phyloP scores from a whole-genome alignment of 805 yeast genomes.

The Suhomyces pyralidae region DNA sequence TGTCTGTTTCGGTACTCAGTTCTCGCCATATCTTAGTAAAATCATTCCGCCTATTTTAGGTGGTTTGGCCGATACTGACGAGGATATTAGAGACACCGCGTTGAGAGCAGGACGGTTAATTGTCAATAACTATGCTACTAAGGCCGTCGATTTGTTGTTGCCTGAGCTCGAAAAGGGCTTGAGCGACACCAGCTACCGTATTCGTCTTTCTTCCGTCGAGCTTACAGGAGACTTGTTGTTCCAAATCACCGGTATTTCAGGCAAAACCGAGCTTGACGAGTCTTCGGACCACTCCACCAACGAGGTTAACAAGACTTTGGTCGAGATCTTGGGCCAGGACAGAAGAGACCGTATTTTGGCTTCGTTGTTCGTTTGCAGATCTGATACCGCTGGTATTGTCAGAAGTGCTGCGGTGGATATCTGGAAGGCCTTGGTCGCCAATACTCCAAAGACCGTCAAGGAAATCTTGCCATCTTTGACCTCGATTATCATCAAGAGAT shows the following conservation, averaged over 20 bases:
- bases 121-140: constrained; percentile 85
- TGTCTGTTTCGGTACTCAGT: constrained; percentile 88
- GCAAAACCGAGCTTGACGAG: constrained; percentile 66
- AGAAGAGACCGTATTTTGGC: constrained; percentile 86
- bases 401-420: constrained; percentile 88
- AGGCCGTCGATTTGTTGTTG: constrained; percentile 86
- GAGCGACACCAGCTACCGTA: constrained; percentile 76
- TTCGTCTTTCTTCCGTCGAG: constrained; percentile 90
- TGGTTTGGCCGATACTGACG: constrained; percentile 89
- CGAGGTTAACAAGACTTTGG: constrained; percentile 60
- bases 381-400: constrained; percentile 84
- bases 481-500: constrained; percentile 69
- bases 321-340: constrained; percentile 79
- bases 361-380: constrained; percentile 87
- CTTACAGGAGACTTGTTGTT: constrained; percentile 91
- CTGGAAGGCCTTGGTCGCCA: constrained; percentile 95
- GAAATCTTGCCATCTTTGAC: constrained; percentile 87
- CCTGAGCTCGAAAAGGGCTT: constrained; percentile 94
- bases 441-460: constrained; percentile 91
- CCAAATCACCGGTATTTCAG: constrained; percentile 89
- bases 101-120: constrained; percentile 89
- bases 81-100: constrained; percentile 82
- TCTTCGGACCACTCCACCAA: constrained; percentile 38
- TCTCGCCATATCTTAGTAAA: constrained; percentile 80
- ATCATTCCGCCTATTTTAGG: constrained; percentile 89